These are phyloP conservation scores for Conoideocrella luteorostrata DNA, from an alignment of 2,329 filamentous ascomycete genomes.

Conservation along the genomic window DNA sequence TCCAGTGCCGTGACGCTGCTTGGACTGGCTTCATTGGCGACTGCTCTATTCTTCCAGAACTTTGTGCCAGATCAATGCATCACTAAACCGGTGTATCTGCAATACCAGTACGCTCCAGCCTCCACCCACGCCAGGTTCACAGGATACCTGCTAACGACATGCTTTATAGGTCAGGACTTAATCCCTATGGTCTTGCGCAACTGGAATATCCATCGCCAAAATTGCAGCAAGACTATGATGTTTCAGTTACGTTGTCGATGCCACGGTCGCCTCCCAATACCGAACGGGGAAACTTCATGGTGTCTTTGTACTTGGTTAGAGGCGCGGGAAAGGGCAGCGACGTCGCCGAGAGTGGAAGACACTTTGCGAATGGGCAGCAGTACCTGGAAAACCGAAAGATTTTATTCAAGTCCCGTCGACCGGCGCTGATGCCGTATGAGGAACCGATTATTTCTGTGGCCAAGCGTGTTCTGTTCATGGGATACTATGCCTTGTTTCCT, in stretches of 20 bases:
- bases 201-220: constrained; percentile 50
- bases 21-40: constrained; percentile 40
- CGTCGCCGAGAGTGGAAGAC: neutral
- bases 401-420: constrained; percentile 61
- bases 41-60: constrained; percentile 48
- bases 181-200: constrained; percentile 46
- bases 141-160: constrained; percentile 9
- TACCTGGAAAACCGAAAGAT: constrained; percentile 33
- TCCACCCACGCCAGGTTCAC: too few relatives aligned
- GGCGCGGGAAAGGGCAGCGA: constrained; percentile 2
- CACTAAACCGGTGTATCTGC: constrained; percentile 46
- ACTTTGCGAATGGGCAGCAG: constrained; percentile 16
- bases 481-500: constrained; percentile 63
- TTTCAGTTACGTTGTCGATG: constrained; percentile 66
- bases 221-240: constrained; percentile 75
- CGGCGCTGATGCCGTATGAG: constrained; percentile 73
- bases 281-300: constrained; percentile 87
- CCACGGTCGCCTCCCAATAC: constrained; percentile 74
- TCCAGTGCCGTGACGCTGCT: constrained; percentile 38
- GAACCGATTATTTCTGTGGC: constrained; percentile 61
- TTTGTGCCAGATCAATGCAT: constrained; percentile 51
- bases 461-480: constrained; percentile 55
- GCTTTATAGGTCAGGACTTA: constrained; percentile 34
- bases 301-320: constrained; percentile 65
- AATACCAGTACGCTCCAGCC: constrained; percentile 46